Evolutionary conservation across 2,329 filamentous ascomycete genomes (phyloP), one percentile per base, ranked within the genome.

Genomic region (Colletotrichum costaricense): DNA sequence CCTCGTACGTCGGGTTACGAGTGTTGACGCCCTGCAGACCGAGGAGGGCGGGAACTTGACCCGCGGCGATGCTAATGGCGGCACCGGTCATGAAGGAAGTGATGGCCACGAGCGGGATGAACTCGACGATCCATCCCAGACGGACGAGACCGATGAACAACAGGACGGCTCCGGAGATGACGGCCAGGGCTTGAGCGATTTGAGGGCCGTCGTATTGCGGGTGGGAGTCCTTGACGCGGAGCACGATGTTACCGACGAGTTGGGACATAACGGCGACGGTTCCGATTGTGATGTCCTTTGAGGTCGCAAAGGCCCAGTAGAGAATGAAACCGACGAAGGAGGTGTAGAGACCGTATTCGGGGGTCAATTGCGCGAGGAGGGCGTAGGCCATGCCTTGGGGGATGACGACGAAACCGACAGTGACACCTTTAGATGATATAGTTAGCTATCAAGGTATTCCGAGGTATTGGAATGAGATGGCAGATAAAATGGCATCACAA

Each of bases 251-350:
- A 19, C 86, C 87, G 12, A 87, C 86, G 6, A 88, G 83, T 26
- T 87, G 83, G 7, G 87, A 88, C 66, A 86, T 86, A 49, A 88
- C 84, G 16, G 87, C 86, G 24, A 75, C 74, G 38, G 74, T 75
- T 30, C 93, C 93, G 71, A 95, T 95, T 11, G 93, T 94, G 79
- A 96, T 95, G 80, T 96, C 94, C 79, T 95, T 95, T 8, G 94
- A 95, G 0, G 93, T 95, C 46, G 93, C 94, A 79, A 95, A 95
- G 70, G 94, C 89, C 93, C 93, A 95, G 83, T 96, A 96, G 65
- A 95, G 86, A 65, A 94, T 83, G 38, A 94, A 93, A 63, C 94
- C 94, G 81, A 95, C 93, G 78, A 96, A 96, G 0, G 93, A 95
- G 0, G 94, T 94, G 82, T 96, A 96, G 0, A 96, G 85, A 46